phyloP scores from a whole-genome alignment of 768 basidiomycete genomes.

The Macrolepiota fuliginosa region DNA sequence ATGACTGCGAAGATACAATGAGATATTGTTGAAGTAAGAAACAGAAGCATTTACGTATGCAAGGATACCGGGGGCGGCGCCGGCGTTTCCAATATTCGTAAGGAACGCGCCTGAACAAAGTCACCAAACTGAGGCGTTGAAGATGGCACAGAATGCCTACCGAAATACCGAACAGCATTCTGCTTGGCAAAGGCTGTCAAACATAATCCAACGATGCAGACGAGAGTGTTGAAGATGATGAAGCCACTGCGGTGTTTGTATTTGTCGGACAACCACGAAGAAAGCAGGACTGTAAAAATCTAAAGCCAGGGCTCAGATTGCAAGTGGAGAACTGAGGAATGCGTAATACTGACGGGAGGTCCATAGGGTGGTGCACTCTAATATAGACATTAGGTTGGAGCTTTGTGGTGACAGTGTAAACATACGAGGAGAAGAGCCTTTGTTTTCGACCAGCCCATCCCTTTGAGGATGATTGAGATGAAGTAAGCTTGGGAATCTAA shows the following conservation, averaged over 20 bases:
- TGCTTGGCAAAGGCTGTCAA: conserved; percentile 11
- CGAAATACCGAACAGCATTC: conserved; percentile 7
- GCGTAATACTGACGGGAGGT: conserved; percentile 5
- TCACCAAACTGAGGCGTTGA: neutral
- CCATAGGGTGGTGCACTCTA: conserved; percentile 13
- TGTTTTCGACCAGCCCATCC: conserved; percentile 11
- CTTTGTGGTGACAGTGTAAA: neutral
- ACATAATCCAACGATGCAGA: conserved; percentile 7
- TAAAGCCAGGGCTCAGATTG: conserved; percentile 22
- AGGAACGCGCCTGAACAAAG: conserved; percentile 11
- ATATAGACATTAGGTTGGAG: neutral
- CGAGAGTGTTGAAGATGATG: conserved; percentile 7
- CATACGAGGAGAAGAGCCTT: conserved; percentile 10
- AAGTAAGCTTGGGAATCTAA: conserved; percentile 15
- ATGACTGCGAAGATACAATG: neutral
- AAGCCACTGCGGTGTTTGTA: conserved; percentile 11
- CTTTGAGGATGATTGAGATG: conserved; percentile 13
- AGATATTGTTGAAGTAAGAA: neutral
- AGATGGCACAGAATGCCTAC: neutral
- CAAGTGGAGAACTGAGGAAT: conserved; percentile 3
- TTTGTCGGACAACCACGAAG: conserved; percentile 14
- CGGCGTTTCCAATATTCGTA: conserved; percentile 9
- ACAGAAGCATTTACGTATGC: conserved; percentile 5
- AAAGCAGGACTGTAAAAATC: conserved; percentile 11
- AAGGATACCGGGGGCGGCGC: conserved; percentile 8